A percentile compares a stretch with the other conserved stretches of the same genome.
Evolutionary conservation across 2,329 filamentous ascomycete species (phyloP).

Genomic region (Pseudogymnoascus sp.): DNA sequence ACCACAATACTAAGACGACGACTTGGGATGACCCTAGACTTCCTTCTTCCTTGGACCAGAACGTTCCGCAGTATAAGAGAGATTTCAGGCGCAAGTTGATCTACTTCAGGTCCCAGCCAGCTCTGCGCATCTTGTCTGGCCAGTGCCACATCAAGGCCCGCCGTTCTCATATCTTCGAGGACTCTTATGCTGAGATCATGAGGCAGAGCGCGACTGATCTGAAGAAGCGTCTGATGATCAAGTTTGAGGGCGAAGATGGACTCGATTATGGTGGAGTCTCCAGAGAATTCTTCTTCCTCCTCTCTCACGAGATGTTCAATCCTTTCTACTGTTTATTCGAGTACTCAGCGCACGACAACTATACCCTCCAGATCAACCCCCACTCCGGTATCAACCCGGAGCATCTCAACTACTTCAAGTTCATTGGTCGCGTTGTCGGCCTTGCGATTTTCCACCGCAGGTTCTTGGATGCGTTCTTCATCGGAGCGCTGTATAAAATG

Average conservation of each 20-base stretch:
- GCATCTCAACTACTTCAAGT: constrained; percentile 99
- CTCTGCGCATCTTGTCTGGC: constrained; percentile 86
- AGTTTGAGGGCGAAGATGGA: constrained; percentile 97
- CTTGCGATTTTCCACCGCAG: constrained; percentile 95
- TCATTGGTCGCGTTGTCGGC: constrained; percentile 94
- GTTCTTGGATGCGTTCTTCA: constrained; percentile 98
- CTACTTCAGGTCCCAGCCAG: constrained; percentile 97
- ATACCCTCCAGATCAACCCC: constrained; percentile 98
- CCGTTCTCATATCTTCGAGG: constrained; percentile 94
- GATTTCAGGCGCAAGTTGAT: constrained; percentile 97
- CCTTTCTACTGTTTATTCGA: constrained; percentile 99
- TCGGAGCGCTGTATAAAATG: constrained; percentile 99
- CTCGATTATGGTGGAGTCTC: constrained; percentile 96
- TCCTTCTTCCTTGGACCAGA: constrained; percentile 93
- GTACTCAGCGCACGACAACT: constrained; percentile 99
- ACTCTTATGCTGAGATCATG: constrained; percentile 98
- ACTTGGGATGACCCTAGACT: constrained; percentile 97
- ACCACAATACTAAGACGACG: constrained; percentile 99
- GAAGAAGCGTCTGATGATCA: constrained; percentile 99
- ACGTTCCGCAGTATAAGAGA: constrained; percentile 98
- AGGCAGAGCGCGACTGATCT: constrained; percentile 89
- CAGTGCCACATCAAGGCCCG: constrained; percentile 98
- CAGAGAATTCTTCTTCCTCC: constrained; percentile 97
- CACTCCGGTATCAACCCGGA: constrained; percentile 99
- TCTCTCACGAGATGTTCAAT: constrained; percentile 99